phyloP scores from a whole-genome alignment of 345 rosid genomes.

The Ceriops decandra region DNA sequence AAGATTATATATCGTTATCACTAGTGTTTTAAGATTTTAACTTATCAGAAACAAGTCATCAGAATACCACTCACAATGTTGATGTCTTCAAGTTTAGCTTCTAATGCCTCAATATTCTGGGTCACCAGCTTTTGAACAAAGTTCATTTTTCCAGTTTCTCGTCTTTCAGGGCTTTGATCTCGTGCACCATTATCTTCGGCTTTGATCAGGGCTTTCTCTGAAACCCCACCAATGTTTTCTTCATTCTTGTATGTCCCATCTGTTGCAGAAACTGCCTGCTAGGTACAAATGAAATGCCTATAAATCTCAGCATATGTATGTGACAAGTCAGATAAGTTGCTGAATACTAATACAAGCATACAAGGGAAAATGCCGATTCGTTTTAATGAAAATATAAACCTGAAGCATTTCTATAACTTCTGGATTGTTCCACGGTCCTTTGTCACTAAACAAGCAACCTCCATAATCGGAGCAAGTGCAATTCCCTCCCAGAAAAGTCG shows the following conservation, averaged over 20 bases:
- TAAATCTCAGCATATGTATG: neutral
- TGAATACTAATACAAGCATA: neutral
- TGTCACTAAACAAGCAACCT: conserved; percentile 56
- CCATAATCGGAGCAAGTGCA: conserved; percentile 59
- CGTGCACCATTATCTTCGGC: conserved; percentile 16
- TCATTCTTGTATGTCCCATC: conserved; percentile 26
- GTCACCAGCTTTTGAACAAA: conserved; percentile 8
- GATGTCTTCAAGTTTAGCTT: conserved; percentile 29
- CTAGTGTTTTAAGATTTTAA: neutral
- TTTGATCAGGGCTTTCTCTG: conserved; percentile 10
- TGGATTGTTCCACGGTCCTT: conserved; percentile 68
- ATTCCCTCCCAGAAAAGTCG: conserved; percentile 56
- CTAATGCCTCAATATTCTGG: conserved; percentile 35
- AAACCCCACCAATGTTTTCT: conserved; percentile 16
- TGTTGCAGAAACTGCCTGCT: conserved; percentile 33
- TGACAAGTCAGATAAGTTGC: neutral
- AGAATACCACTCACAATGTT: conserved; percentile 7
- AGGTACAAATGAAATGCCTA: neutral
- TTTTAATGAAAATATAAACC: conserved; percentile 29
- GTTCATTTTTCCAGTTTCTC: conserved; percentile 2
- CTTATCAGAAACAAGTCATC: neutral
- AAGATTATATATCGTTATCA: neutral
- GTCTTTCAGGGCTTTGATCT: neutral
- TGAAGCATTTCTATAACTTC: conserved; percentile 44
- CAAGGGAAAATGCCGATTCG: conserved; percentile 1